Evolutionary conservation across 129 eudicot species (phyloP).

Genomic region (Saposhnikovia divaricata): DNA sequence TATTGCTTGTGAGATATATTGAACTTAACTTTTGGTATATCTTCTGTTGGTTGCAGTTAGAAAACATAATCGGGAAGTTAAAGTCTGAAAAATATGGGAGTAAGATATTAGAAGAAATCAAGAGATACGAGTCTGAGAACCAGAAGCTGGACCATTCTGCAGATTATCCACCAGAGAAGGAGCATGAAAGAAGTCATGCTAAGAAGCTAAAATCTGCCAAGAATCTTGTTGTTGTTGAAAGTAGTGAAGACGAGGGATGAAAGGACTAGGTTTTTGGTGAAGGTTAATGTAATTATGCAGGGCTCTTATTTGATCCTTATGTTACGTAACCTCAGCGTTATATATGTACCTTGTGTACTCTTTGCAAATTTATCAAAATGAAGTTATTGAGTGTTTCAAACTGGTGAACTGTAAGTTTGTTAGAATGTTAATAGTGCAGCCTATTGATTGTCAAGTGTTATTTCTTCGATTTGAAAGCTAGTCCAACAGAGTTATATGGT

Average conservation of each 20-base stretch:
- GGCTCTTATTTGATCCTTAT: neutral
- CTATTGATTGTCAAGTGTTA: too few species aligned
- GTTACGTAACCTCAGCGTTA: neutral
- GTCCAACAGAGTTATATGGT: too few species aligned
- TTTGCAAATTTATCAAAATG: neutral
- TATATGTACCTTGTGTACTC: neutral
- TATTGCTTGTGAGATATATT: neutral
- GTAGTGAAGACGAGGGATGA: slow-evolving; percentile 76
- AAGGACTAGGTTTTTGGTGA: neutral
- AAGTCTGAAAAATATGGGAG: slow-evolving; percentile 69
- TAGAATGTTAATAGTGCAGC: too few species aligned
- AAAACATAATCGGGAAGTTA: slow-evolving; percentile 80
- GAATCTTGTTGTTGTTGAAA: slow-evolving; percentile 49
- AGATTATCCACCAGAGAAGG: slow-evolving; percentile 22
- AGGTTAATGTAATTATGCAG: neutral
- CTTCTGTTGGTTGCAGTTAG: slow-evolving; percentile 53
- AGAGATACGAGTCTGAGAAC: slow-evolving; percentile 24
- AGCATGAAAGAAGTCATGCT: slow-evolving; percentile 24
- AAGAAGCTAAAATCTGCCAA: slow-evolving; percentile 50
- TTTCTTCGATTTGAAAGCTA: too few species aligned
- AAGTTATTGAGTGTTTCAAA: too few species aligned
- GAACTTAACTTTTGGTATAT: neutral
- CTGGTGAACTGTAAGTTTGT: too few species aligned
- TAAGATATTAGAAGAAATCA: slow-evolving; percentile 62
- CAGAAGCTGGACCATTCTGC: slow-evolving; percentile 12